Conservation (phyloP, 2,329 filamentous ascomycete genomes). For the Colletotrichum tabaci region DNA sequence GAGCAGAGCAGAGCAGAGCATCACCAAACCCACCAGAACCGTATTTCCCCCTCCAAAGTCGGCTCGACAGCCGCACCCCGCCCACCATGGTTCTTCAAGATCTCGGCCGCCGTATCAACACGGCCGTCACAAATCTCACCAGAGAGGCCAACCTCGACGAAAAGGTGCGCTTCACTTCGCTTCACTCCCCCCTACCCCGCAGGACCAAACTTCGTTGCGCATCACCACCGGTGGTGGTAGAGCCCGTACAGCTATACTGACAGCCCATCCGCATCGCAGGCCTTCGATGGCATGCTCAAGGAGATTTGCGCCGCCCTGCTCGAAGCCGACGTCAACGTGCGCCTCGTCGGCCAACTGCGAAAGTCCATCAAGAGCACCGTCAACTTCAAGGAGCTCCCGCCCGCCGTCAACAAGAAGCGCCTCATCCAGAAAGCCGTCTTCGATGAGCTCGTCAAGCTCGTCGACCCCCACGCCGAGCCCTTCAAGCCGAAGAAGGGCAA, state of each 20-base stretch:
- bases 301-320: constrained; percentile 96
- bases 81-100: constrained; percentile 95
- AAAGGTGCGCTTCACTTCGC: constrained; percentile 72
- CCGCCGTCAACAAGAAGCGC: constrained; percentile 97
- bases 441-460: constrained; percentile 94
- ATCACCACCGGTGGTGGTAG: constrained; percentile 1
- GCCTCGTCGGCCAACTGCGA: constrained; percentile 89
- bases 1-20: constrained; percentile 28
- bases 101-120: constrained; percentile 97
- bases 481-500: constrained; percentile 98
- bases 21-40: constrained; percentile 22
- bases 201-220: constrained; percentile 8
- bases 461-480: constrained; percentile 94
- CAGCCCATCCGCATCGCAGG: constrained; percentile 63
- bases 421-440: constrained; percentile 98
- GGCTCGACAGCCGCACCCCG: constrained; percentile 43
- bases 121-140: constrained; percentile 94
- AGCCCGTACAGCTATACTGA: constrained; percentile 2
- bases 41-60: constrained; percentile 27
- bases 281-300: constrained; percentile 98
- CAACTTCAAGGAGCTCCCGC: constrained; percentile 94
- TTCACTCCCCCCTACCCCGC: not conserved
- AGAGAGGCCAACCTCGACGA: constrained; percentile 94
- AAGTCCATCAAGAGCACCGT: constrained; percentile 93
- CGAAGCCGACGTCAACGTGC: constrained; percentile 97